Base-by-base conservation (phyloP, 179 eudicot genomes). In the Spinacia oleracea region DNA sequence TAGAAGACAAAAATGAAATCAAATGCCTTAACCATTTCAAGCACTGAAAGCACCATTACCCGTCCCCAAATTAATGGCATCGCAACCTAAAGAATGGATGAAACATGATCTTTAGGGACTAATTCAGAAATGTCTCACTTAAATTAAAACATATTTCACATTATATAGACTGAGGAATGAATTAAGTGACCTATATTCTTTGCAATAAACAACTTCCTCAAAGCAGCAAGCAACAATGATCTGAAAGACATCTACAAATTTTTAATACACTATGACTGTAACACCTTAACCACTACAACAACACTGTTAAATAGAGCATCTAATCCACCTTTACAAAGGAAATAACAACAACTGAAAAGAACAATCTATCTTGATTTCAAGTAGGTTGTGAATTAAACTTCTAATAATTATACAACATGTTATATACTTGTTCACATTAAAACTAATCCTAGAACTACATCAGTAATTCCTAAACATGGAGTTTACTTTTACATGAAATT, bases 11-110 rank as follows among this genome's bases (percentile, higher is more conserved):
- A 32, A 42, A 16, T 43, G 27, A 31, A 6, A 23, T 93, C 97
- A 68, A 95, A 95, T 43, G 91, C 97, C 72, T 88, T 83, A 27
- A 95, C 98, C 93, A 95, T 91, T 75, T 95, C 95, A 43, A 95
- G 91, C 75, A 95, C 97, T n/a, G 12, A 97, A 93, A 25, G 89
- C 96, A 59, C 98, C 98, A 34, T 76, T 70, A 1, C 98, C 97
- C 10, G 98, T 95, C 76, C 93, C 98, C 89, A 95, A 82, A 80
- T 95, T 95, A 84, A 89, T 91, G 21, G 93, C 91, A 66, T 85
- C 78, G 78, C 97, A 93, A 66, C 97, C 98, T 91, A 71, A 59
- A 77, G n/a, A 3, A 51, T 27, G 31, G 31, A 59, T 25, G 14
- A 9, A 7, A 71, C 18, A 11, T 23, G 15, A 71, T 51, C 5